These are phyloP conservation scores for Wickerhamiella kurtzmanii DNA, from an alignment of 805 yeast genomes.

Conservation along the genomic window DNA sequence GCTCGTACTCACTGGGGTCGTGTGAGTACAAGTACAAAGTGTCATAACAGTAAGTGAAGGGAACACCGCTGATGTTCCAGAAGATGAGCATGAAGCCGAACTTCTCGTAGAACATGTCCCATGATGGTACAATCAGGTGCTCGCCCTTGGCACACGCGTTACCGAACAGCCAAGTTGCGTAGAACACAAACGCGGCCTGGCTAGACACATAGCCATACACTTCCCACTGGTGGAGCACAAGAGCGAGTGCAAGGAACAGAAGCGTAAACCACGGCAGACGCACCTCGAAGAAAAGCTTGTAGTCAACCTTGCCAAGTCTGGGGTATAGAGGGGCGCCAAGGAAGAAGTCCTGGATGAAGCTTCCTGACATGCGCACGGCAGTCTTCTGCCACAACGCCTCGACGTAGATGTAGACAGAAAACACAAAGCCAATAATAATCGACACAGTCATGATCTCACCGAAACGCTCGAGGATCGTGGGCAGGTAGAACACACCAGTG, in stretches of 20 bases:
- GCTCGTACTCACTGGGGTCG: conserved; percentile 67
- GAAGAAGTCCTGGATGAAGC: conserved; percentile 77
- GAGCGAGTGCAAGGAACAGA: conserved; percentile 60
- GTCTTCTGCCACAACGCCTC: conserved; percentile 56
- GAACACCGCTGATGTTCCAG: conserved; percentile 99
- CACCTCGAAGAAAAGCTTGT: conserved; percentile 95
- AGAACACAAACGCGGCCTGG: conserved; percentile 56
- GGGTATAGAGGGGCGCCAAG: conserved; percentile 98
- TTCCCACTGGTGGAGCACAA: conserved; percentile 69
- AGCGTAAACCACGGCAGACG: conserved; percentile 93
- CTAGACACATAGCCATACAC: conserved; percentile 65
- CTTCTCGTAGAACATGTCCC: conserved; percentile 99
- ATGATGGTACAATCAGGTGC: conserved; percentile 90
- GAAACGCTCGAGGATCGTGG: conserved; percentile 64
- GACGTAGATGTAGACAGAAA: conserved; percentile 57
- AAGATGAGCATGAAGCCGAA: conserved; percentile 98
- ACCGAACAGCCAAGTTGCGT: conserved; percentile 89
- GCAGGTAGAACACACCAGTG: conserved; percentile 59
- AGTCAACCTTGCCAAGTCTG: conserved; percentile 79
- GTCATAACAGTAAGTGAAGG: conserved; percentile 93
- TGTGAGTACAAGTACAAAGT: conserved; percentile 73
- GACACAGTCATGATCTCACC: conserved; percentile 92
- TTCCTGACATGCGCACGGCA: conserved; percentile 85
- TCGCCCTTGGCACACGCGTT: conserved; percentile 97
- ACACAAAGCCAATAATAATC: conserved; percentile 59